A percentile compares a stretch with the other conserved stretches of the same genome.
Conservation (phyloP, 2,329 filamentous ascomycete species). For the Phyllosticta citribraziliensis region DNA sequence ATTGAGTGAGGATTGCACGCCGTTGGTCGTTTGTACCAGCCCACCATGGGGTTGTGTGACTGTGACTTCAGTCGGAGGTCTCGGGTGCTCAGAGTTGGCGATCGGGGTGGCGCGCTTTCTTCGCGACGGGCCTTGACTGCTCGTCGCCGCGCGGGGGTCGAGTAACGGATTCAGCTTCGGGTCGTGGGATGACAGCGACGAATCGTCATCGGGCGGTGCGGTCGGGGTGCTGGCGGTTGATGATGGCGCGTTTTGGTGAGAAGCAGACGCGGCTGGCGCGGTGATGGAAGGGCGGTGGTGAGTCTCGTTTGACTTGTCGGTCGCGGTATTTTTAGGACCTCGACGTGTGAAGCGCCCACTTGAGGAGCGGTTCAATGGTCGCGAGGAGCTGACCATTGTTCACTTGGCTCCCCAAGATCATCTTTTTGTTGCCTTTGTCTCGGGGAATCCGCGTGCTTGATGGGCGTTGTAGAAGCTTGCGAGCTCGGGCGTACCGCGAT, state of each 20-base stretch:
- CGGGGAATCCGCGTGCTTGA: slow-evolving; percentile 8
- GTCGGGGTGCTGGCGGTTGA: slow-evolving; percentile 4
- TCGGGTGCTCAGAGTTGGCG: slow-evolving; percentile 14
- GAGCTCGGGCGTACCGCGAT: slow-evolving; percentile 12
- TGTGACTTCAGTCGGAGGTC: slow-evolving; percentile 34
- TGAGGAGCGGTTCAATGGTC: slow-evolving; percentile 19
- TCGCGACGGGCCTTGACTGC: slow-evolving; percentile 10
- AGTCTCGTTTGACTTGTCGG: slow-evolving; percentile 17
- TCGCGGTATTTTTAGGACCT: slow-evolving; percentile 15
- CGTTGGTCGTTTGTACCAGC: slow-evolving; percentile 34
- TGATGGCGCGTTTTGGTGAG: slow-evolving; percentile 5
- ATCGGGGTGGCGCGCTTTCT: slow-evolving; percentile 8
- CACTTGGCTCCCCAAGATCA: slow-evolving; percentile 12
- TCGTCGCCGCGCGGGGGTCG: slow-evolving; percentile 7
- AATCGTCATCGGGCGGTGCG: slow-evolving; percentile 3
- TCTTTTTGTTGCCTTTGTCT: slow-evolving; percentile 10
- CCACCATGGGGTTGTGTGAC: slow-evolving; percentile 33
- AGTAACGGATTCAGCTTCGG: slow-evolving; percentile 7
- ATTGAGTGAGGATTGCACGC: slow-evolving; percentile 27
- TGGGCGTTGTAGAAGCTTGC: slow-evolving; percentile 11
- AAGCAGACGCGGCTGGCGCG: slow-evolving; percentile 15
- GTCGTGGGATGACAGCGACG: slow-evolving; percentile 1
- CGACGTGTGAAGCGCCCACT: slow-evolving; percentile 24
- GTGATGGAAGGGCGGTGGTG: slow-evolving; percentile 17
- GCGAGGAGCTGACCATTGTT: slow-evolving; percentile 21